Percentiles rank a stretch among this genome's conserved stretches.
Evolutionary conservation across 805 yeast genomes (phyloP).

Genomic region (Barnettozyma salicaria): DNA sequence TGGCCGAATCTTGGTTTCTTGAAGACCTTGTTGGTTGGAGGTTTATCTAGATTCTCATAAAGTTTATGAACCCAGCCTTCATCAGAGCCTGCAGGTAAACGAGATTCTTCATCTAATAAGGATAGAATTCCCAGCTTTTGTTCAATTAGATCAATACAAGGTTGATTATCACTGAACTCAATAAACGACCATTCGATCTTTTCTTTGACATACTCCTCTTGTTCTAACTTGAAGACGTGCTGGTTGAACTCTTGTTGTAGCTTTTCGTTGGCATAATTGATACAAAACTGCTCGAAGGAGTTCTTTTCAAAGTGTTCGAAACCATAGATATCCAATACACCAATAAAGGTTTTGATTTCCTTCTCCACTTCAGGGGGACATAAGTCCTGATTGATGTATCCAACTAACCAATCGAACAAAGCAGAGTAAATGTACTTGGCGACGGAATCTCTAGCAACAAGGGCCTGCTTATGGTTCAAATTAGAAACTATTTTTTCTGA

Average conservation of each 20-base stretch:
- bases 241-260: conserved; percentile 96
- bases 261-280: conserved; percentile 94
- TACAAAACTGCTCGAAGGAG: conserved; percentile 96
- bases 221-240: conserved; percentile 94
- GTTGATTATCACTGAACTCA: conserved; percentile 94
- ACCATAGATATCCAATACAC: conserved; percentile 96
- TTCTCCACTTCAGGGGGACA: conserved; percentile 65
- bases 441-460: conserved; percentile 94
- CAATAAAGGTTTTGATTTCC: conserved; percentile 70
- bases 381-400: conserved; percentile 72
- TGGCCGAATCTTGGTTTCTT: conserved; percentile 94
- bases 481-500: conserved; percentile 86
- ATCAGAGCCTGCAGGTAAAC: conserved; percentile 90
- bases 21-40: conserved; percentile 70
- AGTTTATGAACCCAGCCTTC: conserved; percentile 88
- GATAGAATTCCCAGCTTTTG: conserved; percentile 82
- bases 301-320: conserved; percentile 93
- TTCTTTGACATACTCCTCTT: conserved; percentile 88
- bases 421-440: conserved; percentile 91
- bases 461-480: conserved; percentile 74
- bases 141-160: conserved; percentile 90
- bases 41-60: conserved; percentile 77
- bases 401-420: conserved; percentile 92
- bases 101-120: conserved; percentile 88
- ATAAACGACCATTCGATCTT: conserved; percentile 95